Base-by-base conservation (phyloP, 148 eudicot species). In the Suaeda aralocaspica region DNA sequence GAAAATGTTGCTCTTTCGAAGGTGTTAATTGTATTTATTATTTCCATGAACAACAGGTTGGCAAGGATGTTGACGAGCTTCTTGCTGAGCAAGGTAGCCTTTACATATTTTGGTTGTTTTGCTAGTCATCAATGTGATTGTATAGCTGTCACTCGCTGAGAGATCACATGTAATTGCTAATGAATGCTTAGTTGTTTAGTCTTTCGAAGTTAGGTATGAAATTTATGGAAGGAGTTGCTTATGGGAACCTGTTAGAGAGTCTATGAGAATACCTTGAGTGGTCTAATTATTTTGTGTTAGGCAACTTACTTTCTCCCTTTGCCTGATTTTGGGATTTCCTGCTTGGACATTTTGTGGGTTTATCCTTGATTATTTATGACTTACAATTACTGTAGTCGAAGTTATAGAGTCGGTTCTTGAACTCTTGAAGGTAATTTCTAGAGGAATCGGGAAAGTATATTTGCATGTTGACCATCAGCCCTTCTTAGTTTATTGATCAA, bases 41-140 rank as follows among this genome's bases (percentile, higher is more conserved):
- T 70, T 41, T 59, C 26, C 21, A 24, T 69, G 65, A 42, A 42
- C 53, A 74, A 78, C 85, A 93, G 98, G 82, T 94, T 70, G 98
- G 87, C 10, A 82, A 72, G 39, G 91, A 80, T 34, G 85, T 89
- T 51, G 98, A 94, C 76, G 83, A 86, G 65, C 50, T 67, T 18
- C 80, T 89, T 19, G 77, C 83, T 18, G 91, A 76, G 75, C 91
- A 87, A 78, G 99, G 99, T 94, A 84, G 61, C 72, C 68, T 49
- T 72, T 57, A 11, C 44, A 18, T 19, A 19, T 14, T 49, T 1
- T 19, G 53, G 41, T 36, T 36, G 41, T 22, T 41, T 34, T 42
- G 45, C 44, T 28, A 28, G 30, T 42, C 24, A 41, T 76, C 61
- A 70, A 41, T 60, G 16, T 67, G 31, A 51, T 48, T 72, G 68